Evolutionary conservation across 116 monocot species (phyloP).

Genomic region (Papilionanthe hybrid): DNA sequence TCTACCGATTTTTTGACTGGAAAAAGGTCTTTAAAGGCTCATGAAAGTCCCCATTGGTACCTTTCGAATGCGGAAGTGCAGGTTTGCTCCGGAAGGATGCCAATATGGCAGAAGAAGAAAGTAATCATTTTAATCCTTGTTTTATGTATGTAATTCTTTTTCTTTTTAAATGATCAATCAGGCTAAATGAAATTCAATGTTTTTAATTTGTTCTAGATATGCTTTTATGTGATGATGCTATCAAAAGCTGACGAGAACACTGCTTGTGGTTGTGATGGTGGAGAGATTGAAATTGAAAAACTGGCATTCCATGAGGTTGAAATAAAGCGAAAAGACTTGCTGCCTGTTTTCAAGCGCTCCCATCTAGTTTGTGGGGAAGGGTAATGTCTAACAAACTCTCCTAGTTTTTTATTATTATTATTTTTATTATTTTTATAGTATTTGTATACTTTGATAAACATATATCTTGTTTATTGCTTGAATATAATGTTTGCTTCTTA

Average conservation of each 20-base stretch:
- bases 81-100: slow-evolving; percentile 53
- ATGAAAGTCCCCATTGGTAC: slow-evolving; percentile 61
- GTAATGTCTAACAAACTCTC: slow-evolving; percentile 28
- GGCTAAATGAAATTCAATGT: not conserved
- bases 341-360: slow-evolving; percentile 72
- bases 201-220: slow-evolving; percentile 47
- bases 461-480: not conserved
- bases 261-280: slow-evolving; percentile 28
- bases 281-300: slow-evolving; percentile 87
- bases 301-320: slow-evolving; percentile 57
- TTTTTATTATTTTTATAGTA: too few relatives aligned
- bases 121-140: slow-evolving; percentile 20
- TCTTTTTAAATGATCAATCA: not conserved
- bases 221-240: slow-evolving; percentile 55
- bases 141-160: slow-evolving; percentile 10
- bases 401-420: not conserved
- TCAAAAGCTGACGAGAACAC: slow-evolving; percentile 13
- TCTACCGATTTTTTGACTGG: slow-evolving; percentile 26
- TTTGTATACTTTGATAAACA: not conserved
- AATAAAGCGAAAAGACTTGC: slow-evolving; percentile 67
- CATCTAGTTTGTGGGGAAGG: slow-evolving; percentile 46
- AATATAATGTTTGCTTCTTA: not conserved
- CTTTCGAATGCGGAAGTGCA: slow-evolving; percentile 96
- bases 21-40: slow-evolving; percentile 34
- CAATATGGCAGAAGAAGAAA: slow-evolving; percentile 91